Percentiles rank a stretch among this genome's conserved stretches.
phyloP scores from a whole-genome alignment of 495 filamentous ascomycete genomes.

The Parachaetomium inaequale region DNA sequence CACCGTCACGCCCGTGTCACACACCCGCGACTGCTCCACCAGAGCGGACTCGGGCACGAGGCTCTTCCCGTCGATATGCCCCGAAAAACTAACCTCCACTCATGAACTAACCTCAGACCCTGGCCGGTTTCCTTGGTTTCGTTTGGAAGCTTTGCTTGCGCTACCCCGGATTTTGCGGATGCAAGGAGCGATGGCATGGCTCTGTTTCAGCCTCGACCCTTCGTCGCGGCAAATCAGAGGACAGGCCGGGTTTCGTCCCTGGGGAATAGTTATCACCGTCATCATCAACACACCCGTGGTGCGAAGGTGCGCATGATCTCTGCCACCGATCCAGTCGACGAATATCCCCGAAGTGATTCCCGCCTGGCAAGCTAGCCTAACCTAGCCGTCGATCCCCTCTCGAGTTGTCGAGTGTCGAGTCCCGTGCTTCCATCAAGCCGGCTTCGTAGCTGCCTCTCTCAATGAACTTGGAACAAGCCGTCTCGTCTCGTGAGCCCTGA shows the following conservation, averaged over 20 bases:
- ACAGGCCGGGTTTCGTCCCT: no score
- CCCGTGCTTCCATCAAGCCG: no score
- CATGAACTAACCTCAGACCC: no score
- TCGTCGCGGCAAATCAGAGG: neutral
- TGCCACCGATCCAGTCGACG: no score
- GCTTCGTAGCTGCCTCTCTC: no score
- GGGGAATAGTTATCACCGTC: neutral
- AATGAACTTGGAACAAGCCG: no score
- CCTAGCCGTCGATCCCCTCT: neutral
- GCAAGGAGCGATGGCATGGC: neutral
- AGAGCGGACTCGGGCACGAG: neutral
- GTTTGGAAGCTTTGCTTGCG: neutral
- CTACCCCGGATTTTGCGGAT: conserved; percentile 9
- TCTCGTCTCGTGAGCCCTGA: no score
- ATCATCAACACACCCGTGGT: neutral
- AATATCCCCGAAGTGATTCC: neutral
- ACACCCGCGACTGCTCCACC: neutral
- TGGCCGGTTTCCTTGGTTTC: neutral
- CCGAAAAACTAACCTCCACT: neutral
- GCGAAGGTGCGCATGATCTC: neutral
- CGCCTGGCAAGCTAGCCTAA: neutral
- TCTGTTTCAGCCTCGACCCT: conserved; percentile 3
- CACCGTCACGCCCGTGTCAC: conserved; percentile 25
- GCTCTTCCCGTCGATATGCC: conserved; percentile 14
- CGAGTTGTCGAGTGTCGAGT: no score